These are phyloP conservation scores for Hypoxylon rickii DNA, from an alignment of 495 filamentous ascomycete genomes.

Conservation along the genomic window DNA sequence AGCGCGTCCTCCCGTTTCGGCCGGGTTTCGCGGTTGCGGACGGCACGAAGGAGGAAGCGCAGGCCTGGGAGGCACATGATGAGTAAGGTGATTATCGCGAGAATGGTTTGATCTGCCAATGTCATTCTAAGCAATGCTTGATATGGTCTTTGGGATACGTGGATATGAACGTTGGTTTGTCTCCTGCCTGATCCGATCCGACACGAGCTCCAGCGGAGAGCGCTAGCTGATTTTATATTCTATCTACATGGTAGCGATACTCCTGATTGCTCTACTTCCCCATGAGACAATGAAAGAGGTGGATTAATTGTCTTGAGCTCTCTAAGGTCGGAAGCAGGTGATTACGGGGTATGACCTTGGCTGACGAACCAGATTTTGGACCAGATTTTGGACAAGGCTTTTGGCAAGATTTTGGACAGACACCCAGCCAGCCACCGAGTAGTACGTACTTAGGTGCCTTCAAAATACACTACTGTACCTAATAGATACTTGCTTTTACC, in stretches of 20 bases:
- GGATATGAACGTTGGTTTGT: too few species aligned
- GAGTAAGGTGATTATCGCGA: constrained; percentile 5
- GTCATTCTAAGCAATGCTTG: constrained; percentile 1
- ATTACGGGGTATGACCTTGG: too few species aligned
- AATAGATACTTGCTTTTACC: too few species aligned
- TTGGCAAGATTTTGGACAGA: neutral
- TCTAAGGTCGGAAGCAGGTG: neutral
- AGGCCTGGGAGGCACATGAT: constrained; percentile 10
- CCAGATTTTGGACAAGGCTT: constrained; percentile 5
- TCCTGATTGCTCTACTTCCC: neutral
- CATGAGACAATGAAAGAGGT: too few species aligned
- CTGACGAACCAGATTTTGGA: constrained; percentile 10
- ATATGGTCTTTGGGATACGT: neutral
- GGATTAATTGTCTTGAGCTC: too few species aligned
- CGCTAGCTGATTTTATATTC: too few species aligned
- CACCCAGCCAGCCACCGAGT: too few species aligned
- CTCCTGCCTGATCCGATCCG: too few species aligned
- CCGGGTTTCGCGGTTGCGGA: neutral
- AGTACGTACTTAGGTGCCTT: too few species aligned
- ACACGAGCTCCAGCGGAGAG: too few species aligned
- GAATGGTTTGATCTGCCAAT: constrained; percentile 6
- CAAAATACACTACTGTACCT: too few species aligned
- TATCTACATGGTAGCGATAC: too few species aligned
- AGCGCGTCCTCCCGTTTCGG: neutral
- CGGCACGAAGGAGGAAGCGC: neutral